phyloP scores from a whole-genome alignment of 2,329 filamentous ascomycete genomes.

The Lomentospora prolificans region DNA sequence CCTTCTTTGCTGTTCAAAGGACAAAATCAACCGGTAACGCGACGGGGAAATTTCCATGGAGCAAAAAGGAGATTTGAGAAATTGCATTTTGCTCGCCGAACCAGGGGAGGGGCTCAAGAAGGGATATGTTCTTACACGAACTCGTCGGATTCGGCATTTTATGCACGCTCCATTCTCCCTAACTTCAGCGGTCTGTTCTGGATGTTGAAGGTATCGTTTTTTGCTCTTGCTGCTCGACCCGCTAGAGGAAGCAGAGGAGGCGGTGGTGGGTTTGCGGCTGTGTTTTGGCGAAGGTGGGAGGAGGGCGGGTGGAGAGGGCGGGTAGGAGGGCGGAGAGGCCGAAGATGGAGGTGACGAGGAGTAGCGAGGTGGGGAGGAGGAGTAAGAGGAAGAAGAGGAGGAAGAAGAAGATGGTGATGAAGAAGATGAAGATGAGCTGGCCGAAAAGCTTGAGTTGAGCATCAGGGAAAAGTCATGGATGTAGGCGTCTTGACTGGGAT shows the following conservation, averaged over 20 bases:
- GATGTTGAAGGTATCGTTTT: slow-evolving; percentile 7
- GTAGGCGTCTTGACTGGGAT: slow-evolving; percentile 20
- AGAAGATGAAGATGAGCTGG: slow-evolving; percentile 7
- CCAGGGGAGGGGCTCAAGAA: background rate
- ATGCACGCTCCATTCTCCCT: slow-evolving; percentile 9
- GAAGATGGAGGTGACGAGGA: slow-evolving; percentile 5
- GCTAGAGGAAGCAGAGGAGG: slow-evolving; percentile 1
- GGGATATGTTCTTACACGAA: slow-evolving; percentile 8
- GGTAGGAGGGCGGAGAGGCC: background rate
- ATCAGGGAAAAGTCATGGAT: slow-evolving; percentile 1
- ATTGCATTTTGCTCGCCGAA: slow-evolving; percentile 2
- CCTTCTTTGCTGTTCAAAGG: background rate
- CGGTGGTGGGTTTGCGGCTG: slow-evolving; percentile 4
- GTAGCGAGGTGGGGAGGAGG: background rate
- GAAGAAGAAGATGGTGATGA: slow-evolving; percentile 3
- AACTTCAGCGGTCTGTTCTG: slow-evolving; percentile 7
- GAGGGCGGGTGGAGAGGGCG: slow-evolving; percentile 3
- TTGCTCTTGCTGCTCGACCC: slow-evolving; percentile 6
- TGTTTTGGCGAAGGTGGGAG: background rate
- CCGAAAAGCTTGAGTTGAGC: slow-evolving; percentile 1
- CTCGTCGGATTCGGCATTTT: slow-evolving; percentile 9
- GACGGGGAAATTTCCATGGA: background rate
- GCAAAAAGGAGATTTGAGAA: background rate
- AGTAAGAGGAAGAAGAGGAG: background rate
- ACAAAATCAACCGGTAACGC: background rate